Conservation (phyloP, 148 eudicot genomes). For the Linanthus parryae region DNA sequence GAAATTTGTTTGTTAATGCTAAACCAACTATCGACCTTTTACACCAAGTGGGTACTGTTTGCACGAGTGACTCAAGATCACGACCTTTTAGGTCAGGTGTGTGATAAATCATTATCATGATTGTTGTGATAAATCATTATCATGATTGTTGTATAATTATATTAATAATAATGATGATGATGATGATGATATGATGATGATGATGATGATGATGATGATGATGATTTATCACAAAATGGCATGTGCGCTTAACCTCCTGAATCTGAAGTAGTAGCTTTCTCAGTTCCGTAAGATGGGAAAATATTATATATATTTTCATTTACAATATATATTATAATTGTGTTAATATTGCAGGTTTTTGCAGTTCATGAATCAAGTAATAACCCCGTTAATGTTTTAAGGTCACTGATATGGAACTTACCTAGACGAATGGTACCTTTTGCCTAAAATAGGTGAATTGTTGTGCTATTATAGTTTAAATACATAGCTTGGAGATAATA, state of each 20-base stretch:
- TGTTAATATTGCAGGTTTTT: background rate
- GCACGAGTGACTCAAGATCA: conserved; percentile 55
- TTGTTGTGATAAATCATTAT: no score
- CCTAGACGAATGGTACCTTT: no score
- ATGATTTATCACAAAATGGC: no score
- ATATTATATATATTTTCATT: no score
- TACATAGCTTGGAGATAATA: conserved; percentile 2
- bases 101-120: conserved; percentile 60
- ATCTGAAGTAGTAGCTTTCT: background rate
- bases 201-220: no score
- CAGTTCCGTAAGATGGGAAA: no score
- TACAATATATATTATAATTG: no score
- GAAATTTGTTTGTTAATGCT: background rate
- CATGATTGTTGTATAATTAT: background rate
- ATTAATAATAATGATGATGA: no score
- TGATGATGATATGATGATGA: no score
- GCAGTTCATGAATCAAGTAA: background rate
- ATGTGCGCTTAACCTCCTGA: background rate
- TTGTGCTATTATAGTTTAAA: background rate
- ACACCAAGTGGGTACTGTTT: no score
- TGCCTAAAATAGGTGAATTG: no score
- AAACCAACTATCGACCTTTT: no score
- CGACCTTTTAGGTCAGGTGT: conserved; percentile 59
- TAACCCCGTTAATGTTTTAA: background rate
- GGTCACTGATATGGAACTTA: background rate